Evolutionary conservation across 176 grass and related monocot genomes (phyloP).

Genomic region (Carex scoparia): DNA sequence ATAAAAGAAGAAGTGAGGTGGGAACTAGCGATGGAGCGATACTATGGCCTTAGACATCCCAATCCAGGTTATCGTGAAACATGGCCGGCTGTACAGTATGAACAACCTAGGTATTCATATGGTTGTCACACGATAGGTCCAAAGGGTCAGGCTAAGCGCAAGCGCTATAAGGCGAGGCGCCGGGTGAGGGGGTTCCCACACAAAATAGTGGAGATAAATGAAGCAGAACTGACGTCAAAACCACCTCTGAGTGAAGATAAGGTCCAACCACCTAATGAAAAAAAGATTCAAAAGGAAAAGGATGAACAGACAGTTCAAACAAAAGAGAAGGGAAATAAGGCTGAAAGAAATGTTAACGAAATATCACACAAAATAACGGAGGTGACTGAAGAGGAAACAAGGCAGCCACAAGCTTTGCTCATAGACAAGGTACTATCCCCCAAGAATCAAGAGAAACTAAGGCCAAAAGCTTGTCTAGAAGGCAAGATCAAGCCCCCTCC

Average conservation of each 20-base stretch:
- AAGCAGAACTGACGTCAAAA: neutral
- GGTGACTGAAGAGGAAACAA: neutral
- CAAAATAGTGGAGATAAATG: slow-evolving; percentile 15
- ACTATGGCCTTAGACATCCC: neutral
- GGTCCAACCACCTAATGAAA: neutral
- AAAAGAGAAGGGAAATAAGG: neutral
- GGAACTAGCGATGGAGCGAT: slow-evolving; percentile 22
- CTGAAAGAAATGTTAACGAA: neutral
- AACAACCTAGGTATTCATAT: neutral
- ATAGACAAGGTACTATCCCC: neutral
- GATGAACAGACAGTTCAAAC: neutral
- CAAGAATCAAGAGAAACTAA: neutral
- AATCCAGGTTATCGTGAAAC: neutral
- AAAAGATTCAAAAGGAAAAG: neutral
- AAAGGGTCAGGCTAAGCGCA: neutral
- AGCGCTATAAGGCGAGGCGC: neutral
- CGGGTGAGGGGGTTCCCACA: neutral
- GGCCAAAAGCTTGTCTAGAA: neutral
- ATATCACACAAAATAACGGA: neutral
- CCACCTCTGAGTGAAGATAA: neutral
- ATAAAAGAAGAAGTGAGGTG: slow-evolving; percentile 35
- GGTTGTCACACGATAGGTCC: neutral
- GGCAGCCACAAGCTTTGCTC: neutral
- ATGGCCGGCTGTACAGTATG: neutral
- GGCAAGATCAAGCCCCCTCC: neutral